Evolutionary conservation across 2,329 filamentous ascomycete genomes (phyloP).

Genomic region (Cytospora piceicola): DNA sequence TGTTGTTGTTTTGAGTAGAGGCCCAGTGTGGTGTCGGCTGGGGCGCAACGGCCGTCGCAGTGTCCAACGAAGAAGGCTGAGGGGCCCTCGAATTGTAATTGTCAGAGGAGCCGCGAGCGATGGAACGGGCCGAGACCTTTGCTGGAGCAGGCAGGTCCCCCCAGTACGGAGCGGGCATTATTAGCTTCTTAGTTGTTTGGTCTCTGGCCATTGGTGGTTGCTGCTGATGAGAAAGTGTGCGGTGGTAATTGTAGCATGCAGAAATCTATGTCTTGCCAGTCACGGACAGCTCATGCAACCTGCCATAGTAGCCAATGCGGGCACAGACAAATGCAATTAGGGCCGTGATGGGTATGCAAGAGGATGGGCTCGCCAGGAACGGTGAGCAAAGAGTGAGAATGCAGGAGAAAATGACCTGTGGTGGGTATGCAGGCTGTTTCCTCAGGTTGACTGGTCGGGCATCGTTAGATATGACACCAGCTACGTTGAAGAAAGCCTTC

Average conservation of each 20-base stretch:
- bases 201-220: constrained; percentile 27
- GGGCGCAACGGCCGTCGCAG: constrained; percentile 39
- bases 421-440: background rate
- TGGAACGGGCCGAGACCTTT: constrained; percentile 43
- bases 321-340: constrained; percentile 26
- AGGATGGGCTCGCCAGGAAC: constrained; percentile 10
- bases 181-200: constrained; percentile 33
- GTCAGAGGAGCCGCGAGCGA: constrained; percentile 45
- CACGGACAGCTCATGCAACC: constrained; percentile 27
- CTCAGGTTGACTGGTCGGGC: constrained; percentile 2
- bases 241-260: constrained; percentile 27
- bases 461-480: constrained; percentile 3
- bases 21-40: constrained; percentile 53
- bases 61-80: constrained; percentile 42
- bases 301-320: constrained; percentile 31
- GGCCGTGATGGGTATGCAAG: constrained; percentile 24
- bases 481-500: background rate
- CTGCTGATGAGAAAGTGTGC: constrained; percentile 35
- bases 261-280: constrained; percentile 25
- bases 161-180: constrained; percentile 61
- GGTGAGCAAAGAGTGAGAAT: background rate
- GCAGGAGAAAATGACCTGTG: background rate
- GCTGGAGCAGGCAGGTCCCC: constrained; percentile 58
- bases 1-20: constrained; percentile 60
- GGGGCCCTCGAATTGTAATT: constrained; percentile 40